A percentile compares a stretch with the other conserved stretches of the same genome.
Evolutionary conservation across 2,329 filamentous ascomycete species (phyloP).

Genomic region (Bimuria novae-zelandiae): DNA sequence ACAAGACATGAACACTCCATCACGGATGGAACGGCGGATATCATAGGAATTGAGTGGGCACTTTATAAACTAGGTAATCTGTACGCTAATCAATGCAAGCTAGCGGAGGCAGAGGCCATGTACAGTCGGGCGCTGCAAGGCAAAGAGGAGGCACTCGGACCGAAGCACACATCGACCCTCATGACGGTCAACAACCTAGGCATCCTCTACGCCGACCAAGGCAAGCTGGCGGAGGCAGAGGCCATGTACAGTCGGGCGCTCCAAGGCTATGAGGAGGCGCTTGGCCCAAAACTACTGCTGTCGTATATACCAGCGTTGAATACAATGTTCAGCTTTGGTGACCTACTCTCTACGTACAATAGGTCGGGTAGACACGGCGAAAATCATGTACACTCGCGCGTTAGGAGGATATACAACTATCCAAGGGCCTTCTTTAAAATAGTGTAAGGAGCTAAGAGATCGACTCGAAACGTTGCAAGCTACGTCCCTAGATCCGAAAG

Average conservation of each 20-base stretch:
- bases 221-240: constrained; percentile 13
- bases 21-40: constrained; percentile 12
- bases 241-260: constrained; percentile 20
- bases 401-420: constrained; percentile 18
- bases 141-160: too few species aligned
- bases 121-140: too few species aligned
- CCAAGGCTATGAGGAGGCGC: constrained; percentile 15
- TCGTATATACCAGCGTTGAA: constrained; percentile 32
- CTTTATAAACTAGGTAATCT: constrained; percentile 20
- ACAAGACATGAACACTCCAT: constrained; percentile 11
- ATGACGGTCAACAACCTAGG: constrained; percentile 18
- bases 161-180: constrained; percentile 15
- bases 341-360: constrained; percentile 30
- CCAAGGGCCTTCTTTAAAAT: constrained; percentile 17
- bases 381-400: constrained; percentile 28
- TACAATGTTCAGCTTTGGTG: constrained; percentile 27
- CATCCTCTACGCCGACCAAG: constrained; percentile 11
- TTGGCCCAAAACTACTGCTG: constrained; percentile 13
- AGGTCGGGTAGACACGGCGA: constrained; percentile 24
- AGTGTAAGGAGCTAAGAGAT: constrained; percentile 11
- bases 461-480: constrained; percentile 16
- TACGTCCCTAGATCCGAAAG: constrained; percentile 11
- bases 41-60: constrained; percentile 19
- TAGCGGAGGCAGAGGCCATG: too few species aligned
- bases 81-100: constrained; percentile 12